A percentile compares a stretch with the other conserved stretches of the same genome.
Conservation (phyloP, 2,329 filamentous ascomycete genomes). For the Penicillium sp. region DNA sequence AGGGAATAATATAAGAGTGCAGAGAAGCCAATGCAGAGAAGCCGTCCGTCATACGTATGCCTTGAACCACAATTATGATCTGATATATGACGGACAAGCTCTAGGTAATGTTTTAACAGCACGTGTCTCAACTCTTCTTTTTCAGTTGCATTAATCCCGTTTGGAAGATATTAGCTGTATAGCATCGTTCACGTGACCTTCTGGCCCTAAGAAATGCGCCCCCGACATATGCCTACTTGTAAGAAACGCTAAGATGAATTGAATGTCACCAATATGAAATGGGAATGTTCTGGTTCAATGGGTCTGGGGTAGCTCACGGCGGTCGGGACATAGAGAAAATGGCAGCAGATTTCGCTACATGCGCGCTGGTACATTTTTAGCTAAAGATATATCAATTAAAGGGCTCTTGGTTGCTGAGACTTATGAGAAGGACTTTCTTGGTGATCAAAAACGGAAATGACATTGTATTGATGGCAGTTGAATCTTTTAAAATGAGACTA, state of each 20-base stretch:
- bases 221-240: neutral
- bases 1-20: no score
- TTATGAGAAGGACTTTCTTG: accelerated
- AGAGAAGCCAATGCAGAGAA: no score
- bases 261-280: neutral
- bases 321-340: neutral
- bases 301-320: neutral
- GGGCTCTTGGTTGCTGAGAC: no score
- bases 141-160: neutral
- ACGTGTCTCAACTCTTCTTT: neutral
- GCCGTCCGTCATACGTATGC: no score
- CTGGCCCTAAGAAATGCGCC: neutral
- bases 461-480: neutral
- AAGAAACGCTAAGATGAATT: neutral
- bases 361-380: no score
- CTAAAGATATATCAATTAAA: neutral
- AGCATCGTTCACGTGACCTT: neutral
- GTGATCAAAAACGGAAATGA: neutral
- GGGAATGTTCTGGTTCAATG: neutral
- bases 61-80: no score
- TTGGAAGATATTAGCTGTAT: neutral
- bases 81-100: neutral
- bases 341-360: neutral
- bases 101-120: neutral
- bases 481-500: neutral